These are phyloP conservation scores for Xanthoparmelia taractica DNA, from an alignment of 495 filamentous ascomycete species.

Conservation along the genomic window DNA sequence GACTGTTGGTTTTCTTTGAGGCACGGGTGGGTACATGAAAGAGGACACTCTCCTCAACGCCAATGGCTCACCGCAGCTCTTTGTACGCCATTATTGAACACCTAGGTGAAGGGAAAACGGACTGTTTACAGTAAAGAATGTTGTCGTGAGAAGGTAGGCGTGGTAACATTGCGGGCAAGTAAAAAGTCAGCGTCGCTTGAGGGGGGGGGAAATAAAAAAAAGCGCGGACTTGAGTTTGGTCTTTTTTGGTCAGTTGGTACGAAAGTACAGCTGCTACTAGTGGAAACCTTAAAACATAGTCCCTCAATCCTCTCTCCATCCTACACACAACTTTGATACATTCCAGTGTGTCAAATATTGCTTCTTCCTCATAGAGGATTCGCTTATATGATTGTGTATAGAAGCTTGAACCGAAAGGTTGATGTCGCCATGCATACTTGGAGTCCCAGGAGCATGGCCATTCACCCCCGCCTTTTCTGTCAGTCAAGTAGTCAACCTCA, in stretches of 20 bases:
- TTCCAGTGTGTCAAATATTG: slow-evolving; percentile 5
- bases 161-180: background rate
- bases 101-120: background rate
- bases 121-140: background rate
- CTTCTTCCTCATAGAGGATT: background rate
- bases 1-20: slow-evolving; percentile 17
- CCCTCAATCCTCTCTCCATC: background rate
- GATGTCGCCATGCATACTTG: background rate
- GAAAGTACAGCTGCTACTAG: slow-evolving; percentile 3
- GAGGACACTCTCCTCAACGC: slow-evolving; percentile 9
- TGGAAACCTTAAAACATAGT: background rate
- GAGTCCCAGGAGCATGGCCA: background rate
- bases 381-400: background rate
- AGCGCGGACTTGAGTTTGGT: slow-evolving; percentile 7
- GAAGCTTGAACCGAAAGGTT: background rate
- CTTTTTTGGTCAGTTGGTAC: slow-evolving; percentile 1
- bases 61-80: slow-evolving; percentile 11
- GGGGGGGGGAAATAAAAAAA: background rate
- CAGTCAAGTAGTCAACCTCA: no score
- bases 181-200: slow-evolving; percentile 12
- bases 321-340: background rate
- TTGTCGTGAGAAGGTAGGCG: background rate
- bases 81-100: slow-evolving; percentile 3
- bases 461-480: background rate
- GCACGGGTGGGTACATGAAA: slow-evolving; percentile 17